These are phyloP conservation scores for Trichophyton rubrum DNA, from an alignment of 2,329 filamentous ascomycete genomes.

Conservation along the genomic window DNA sequence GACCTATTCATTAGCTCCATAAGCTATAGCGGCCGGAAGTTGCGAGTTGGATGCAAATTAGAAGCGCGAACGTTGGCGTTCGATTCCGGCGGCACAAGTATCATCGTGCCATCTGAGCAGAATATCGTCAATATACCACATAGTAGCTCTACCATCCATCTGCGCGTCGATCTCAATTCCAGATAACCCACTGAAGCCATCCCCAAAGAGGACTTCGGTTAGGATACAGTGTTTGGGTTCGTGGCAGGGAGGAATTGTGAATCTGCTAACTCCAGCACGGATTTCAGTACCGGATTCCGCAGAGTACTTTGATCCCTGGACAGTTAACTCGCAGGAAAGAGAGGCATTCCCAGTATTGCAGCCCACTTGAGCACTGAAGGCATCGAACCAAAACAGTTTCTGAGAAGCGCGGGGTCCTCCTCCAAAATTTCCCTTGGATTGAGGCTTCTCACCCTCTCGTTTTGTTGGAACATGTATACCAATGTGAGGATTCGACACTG, in stretches of 20 bases:
- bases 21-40: neutral
- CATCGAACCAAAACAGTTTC: conserved; percentile 41
- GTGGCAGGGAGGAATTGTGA: conserved; percentile 32
- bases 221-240: conserved; percentile 32
- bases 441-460: conserved; percentile 15
- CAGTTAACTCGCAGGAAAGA: conserved; percentile 29
- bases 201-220: conserved; percentile 31
- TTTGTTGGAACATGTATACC: conserved; percentile 35
- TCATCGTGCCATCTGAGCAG: conserved; percentile 39
- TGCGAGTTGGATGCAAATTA: neutral
- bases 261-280: conserved; percentile 26
- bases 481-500: conserved; percentile 35
- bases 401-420: conserved; percentile 33
- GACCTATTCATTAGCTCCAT: neutral
- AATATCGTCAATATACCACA: conserved; percentile 39
- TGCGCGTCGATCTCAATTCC: conserved; percentile 39
- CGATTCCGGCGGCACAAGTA: conserved; percentile 34
- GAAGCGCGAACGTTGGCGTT: conserved; percentile 8
- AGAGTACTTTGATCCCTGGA: conserved; percentile 37
- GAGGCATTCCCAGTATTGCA: conserved; percentile 33
- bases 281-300: conserved; percentile 23
- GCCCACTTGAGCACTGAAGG: conserved; percentile 35
- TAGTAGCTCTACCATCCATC: conserved; percentile 27
- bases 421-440: conserved; percentile 35
- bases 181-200: conserved; percentile 31